Evolutionary conservation across 441 rosid species (phyloP).

Genomic region (Gossypium lobatum): DNA sequence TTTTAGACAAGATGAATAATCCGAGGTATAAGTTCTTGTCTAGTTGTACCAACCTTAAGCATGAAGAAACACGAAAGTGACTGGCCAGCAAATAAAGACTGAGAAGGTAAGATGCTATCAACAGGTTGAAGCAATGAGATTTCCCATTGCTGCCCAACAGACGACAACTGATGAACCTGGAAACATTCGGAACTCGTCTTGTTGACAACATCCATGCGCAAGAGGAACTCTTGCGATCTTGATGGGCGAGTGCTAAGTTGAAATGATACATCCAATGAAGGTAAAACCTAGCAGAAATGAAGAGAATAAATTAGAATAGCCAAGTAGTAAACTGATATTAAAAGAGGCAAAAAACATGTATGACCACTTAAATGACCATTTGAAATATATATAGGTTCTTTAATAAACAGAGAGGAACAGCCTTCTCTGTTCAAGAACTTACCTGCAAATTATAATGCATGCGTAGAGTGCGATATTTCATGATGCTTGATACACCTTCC

Average conservation of each 20-base stretch:
- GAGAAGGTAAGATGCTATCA: conserved; percentile 59
- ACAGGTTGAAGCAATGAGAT: conserved; percentile 75
- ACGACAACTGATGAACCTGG: conserved; percentile 74
- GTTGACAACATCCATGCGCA: conserved; percentile 84
- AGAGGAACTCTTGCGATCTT: conserved; percentile 77
- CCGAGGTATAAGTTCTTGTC: conserved; percentile 2
- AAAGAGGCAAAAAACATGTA: neutral
- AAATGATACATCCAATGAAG: conserved; percentile 73
- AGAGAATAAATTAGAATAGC: conserved; percentile 12
- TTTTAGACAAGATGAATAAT: neutral
- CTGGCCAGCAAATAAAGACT: conserved; percentile 69
- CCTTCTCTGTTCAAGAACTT: conserved; percentile 17
- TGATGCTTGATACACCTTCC: conserved; percentile 62
- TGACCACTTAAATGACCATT: neutral
- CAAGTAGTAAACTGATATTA: neutral
- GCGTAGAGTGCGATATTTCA: conserved; percentile 88
- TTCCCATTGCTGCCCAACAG: conserved; percentile 80
- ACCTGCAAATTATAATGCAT: conserved; percentile 84
- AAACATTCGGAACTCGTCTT: conserved; percentile 59
- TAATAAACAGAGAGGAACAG: neutral
- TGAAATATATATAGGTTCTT: too few relatives aligned
- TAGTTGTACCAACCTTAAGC: conserved; percentile 57
- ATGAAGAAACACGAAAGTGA: conserved; percentile 79
- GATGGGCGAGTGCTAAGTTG: conserved; percentile 79
- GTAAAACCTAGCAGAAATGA: conserved; percentile 54